Percentiles rank a stretch among this genome's conserved stretches.
phyloP scores from a whole-genome alignment of 1,284 basidiomycete genomes.

The Porogramme epimiltina region DNA sequence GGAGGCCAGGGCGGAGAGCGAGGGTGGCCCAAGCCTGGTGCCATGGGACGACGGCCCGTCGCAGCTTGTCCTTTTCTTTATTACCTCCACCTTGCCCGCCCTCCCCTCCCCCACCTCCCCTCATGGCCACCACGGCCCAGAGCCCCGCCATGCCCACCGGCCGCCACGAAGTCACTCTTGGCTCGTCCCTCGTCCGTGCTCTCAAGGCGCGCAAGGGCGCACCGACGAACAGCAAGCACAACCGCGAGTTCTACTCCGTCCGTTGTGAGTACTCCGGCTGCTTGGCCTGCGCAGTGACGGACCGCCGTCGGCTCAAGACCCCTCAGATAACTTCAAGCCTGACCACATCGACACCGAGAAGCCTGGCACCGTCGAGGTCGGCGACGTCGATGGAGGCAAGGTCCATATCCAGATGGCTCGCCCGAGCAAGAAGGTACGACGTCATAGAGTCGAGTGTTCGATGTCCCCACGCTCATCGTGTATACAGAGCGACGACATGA shows the following conservation, averaged over 20 bases:
- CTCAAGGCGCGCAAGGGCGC: slow-evolving; percentile 61
- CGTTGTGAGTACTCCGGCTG: slow-evolving; percentile 52
- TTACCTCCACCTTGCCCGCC: slow-evolving; percentile 5
- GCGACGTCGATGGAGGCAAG: slow-evolving; percentile 27
- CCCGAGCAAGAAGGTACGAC: slow-evolving; percentile 57
- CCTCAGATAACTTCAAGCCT: slow-evolving; percentile 73
- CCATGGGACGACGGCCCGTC: background rate
- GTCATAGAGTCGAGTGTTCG: background rate
- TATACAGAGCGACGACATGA: slow-evolving; percentile 48
- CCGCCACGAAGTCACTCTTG: slow-evolving; percentile 54
- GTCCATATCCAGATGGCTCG: slow-evolving; percentile 58
- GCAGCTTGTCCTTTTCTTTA: background rate
- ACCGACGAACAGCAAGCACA: slow-evolving; percentile 43
- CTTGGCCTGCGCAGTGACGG: background rate
- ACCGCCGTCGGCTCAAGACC: background rate
- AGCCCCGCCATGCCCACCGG: slow-evolving; percentile 61
- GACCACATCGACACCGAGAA: slow-evolving; percentile 64
- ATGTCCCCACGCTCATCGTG: background rate
- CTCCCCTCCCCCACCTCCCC: slow-evolving; percentile 7
- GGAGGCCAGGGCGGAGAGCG: too few relatives aligned
- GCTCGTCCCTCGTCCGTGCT: slow-evolving; percentile 55
- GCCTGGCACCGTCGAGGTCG: slow-evolving; percentile 62
- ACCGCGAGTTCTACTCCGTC: slow-evolving; percentile 71
- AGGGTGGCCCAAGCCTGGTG: background rate
- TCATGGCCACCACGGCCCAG: slow-evolving; percentile 39